These are phyloP conservation scores for Suzukiozyma palmioleophila DNA, from an alignment of 1,139 yeast genomes.

Conservation along the genomic window DNA sequence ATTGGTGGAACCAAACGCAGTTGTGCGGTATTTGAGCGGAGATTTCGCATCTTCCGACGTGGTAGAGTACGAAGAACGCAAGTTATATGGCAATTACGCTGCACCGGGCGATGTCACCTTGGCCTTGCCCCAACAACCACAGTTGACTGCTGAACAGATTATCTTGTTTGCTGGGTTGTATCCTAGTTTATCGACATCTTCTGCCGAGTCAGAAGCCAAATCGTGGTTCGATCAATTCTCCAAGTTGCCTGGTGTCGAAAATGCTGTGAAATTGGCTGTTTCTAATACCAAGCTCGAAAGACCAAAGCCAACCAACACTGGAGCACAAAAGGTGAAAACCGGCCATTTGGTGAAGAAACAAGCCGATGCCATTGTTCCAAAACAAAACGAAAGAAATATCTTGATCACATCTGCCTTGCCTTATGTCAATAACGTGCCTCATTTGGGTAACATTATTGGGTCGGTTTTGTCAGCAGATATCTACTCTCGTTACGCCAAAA, in stretches of 20 bases:
- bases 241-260: slow-evolving; percentile 28
- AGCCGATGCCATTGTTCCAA: slow-evolving; percentile 46
- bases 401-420: slow-evolving; percentile 95
- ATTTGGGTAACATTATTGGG: slow-evolving; percentile 94
- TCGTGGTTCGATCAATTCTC: slow-evolving; percentile 45
- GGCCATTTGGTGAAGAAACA: slow-evolving; percentile 38
- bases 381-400: slow-evolving; percentile 68
- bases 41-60: slow-evolving; percentile 33
- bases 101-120: slow-evolving; percentile 24
- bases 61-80: slow-evolving; percentile 27
- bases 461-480: slow-evolving; percentile 94
- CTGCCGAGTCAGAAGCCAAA: slow-evolving; percentile 11
- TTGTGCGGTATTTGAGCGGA: slow-evolving; percentile 62
- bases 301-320: slow-evolving; percentile 51
- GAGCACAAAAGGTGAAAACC: slow-evolving; percentile 43
- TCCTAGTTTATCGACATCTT: slow-evolving; percentile 23
- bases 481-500: slow-evolving; percentile 84
- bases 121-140: slow-evolving; percentile 8
- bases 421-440: slow-evolving; percentile 96
- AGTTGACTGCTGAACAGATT: slow-evolving; percentile 29
- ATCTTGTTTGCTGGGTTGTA: slow-evolving; percentile 43
- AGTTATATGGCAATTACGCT: slow-evolving; percentile 28
- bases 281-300: slow-evolving; percentile 41
- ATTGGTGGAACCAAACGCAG: slow-evolving; percentile 76
- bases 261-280: slow-evolving; percentile 36